These are phyloP conservation scores for Ormosia emarginata DNA, from an alignment of 306 rosid genomes.

Conservation along the genomic window DNA sequence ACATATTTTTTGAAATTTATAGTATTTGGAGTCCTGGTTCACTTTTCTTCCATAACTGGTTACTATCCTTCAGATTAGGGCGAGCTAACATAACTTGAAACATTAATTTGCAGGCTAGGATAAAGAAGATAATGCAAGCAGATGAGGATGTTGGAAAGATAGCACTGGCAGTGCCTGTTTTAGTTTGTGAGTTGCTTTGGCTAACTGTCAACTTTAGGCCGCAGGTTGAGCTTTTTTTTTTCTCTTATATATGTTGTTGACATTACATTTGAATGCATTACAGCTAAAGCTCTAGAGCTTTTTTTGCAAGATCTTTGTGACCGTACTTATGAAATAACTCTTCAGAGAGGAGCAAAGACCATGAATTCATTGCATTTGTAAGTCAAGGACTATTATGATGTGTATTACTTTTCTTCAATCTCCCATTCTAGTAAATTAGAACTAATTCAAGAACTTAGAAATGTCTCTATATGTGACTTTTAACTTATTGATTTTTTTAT, in stretches of 20 bases:
- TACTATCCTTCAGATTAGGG: background rate
- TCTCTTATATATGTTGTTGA: constrained; percentile 19
- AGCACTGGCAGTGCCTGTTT: constrained; percentile 94
- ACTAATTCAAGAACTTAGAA: background rate
- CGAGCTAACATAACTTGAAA: background rate
- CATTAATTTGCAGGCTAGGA: constrained; percentile 70
- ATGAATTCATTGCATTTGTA: constrained; percentile 96
- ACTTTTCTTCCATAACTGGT: background rate
- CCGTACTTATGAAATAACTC: constrained; percentile 92
- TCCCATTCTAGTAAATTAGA: background rate
- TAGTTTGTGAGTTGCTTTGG: constrained; percentile 77
- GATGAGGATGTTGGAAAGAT: constrained; percentile 98
- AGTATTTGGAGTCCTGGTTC: background rate
- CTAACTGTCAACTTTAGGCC: constrained; percentile 10
- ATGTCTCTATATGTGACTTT: background rate
- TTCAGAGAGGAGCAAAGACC: constrained; percentile 98
- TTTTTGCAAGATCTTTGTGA: constrained; percentile 99
- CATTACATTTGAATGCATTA: constrained; percentile 21
- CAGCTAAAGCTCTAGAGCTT: constrained; percentile 97
- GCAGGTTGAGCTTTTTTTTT: background rate
- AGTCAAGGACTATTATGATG: constrained; percentile 31
- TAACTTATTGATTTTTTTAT: background rate
- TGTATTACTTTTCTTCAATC: background rate
- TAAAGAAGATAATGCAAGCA: constrained; percentile 99
- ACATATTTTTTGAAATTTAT: background rate